Evolutionary conservation across 768 basidiomycete species (phyloP).

Genomic region (Porpolomopsis calyptriformis): DNA sequence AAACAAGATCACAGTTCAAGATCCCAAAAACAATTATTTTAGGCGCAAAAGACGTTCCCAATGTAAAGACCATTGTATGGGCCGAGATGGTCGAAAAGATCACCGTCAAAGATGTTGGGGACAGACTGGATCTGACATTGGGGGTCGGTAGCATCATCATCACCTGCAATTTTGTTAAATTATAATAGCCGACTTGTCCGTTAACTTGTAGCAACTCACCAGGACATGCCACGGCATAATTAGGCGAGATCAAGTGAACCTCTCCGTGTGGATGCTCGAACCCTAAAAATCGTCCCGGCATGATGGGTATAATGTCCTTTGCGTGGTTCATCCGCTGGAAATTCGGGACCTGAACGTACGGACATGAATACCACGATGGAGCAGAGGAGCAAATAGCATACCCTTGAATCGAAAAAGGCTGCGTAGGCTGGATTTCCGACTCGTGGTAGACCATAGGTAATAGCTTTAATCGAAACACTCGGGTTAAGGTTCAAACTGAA

Average conservation of each 20-base stretch:
- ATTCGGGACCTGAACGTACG: constrained; percentile 30
- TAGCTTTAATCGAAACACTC: constrained; percentile 21
- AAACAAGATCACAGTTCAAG: too few relatives aligned
- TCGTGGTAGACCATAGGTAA: constrained; percentile 35
- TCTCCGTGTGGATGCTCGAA: constrained; percentile 40
- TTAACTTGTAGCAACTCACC: constrained; percentile 14
- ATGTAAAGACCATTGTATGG: constrained; percentile 44
- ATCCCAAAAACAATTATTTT: too few relatives aligned
- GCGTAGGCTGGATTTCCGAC: constrained; percentile 22
- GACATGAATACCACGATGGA: constrained; percentile 30
- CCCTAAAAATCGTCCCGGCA: constrained; percentile 28
- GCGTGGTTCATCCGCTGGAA: constrained; percentile 46
- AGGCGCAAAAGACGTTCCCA: constrained; percentile 34
- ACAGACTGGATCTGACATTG: constrained; percentile 47
- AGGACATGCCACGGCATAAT: constrained; percentile 26
- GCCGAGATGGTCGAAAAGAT: constrained; percentile 48
- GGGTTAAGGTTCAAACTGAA: constrained; percentile 40
- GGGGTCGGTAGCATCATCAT: constrained; percentile 44
- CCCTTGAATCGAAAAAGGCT: constrained; percentile 16
- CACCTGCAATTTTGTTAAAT: constrained; percentile 19
- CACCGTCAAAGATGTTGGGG: constrained; percentile 39
- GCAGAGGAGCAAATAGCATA: constrained; percentile 56
- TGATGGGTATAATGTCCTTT: constrained; percentile 31
- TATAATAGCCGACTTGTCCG: not conserved
- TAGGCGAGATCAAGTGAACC: constrained; percentile 22